Evolutionary conservation across 306 rosid species (phyloP), one percentile per base, ranked within the genome.

Genomic region (Cicer arietinum): DNA sequence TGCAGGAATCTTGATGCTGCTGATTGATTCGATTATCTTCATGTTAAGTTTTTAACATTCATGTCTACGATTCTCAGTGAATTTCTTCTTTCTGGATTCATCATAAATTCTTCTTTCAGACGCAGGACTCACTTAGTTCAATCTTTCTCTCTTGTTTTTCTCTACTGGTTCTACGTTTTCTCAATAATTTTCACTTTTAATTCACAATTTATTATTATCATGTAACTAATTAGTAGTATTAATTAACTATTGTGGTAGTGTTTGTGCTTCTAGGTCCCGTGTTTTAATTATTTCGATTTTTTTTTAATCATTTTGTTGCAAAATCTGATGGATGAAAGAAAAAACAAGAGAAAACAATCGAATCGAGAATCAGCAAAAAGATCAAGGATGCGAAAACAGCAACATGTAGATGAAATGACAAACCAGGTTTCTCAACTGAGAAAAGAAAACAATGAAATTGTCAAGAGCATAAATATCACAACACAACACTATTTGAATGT

Each of bases 91-190:
- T 92, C 96, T 10, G 91, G 96, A 76, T 87, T 84, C 84, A 88
- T 88, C 89, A 83, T 90, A 53, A 86, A 89, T 75, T 93, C 97
- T 69, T 82, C 97, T 45, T 81, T 89, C 61, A 78, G 96, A 68
- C 96, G 94, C 80, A 86, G 91, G 77, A 90, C 98, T 76, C 98
- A 90, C 70, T 63, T 93, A 20, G 97, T 93, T 85, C 98, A 93
- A 80, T 93, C 98, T 59, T 90, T 93, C 89, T 93, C 98, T 4
- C 95, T 93, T 18, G 89, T 90, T 11, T 93, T 93, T 81, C 97
- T 93, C 39, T 86, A 93, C 84, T 93, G 98, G 98, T 93, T 93
- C 81, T 93, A 93, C 63, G 98, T 89, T 41, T 93, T 93, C 40
- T 93, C 98, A 74, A 76, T 81, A 84, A 77, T 63, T 67, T 8